These are phyloP conservation scores for Catharanthus roseus DNA, from an alignment of 257 asterid species.

Conservation along the genomic window DNA sequence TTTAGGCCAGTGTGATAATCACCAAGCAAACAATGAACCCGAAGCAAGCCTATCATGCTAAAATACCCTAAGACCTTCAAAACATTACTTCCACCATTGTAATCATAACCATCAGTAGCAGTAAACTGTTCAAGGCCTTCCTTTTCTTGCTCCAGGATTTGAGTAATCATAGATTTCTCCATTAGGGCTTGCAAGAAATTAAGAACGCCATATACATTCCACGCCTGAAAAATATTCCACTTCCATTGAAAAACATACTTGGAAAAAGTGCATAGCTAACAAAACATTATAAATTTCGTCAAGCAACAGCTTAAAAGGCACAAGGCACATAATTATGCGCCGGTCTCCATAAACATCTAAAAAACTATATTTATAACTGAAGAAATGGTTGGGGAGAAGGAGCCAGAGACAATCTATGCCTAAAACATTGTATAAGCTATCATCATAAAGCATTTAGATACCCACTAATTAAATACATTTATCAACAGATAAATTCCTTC, in stretches of 20 bases:
- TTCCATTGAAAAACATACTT: neutral
- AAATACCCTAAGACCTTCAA: conserved; percentile 93
- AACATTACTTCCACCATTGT: conserved; percentile 94
- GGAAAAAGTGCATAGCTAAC: neutral
- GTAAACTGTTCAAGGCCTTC: conserved; percentile 91
- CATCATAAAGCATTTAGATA: neutral
- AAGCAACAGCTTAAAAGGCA: neutral
- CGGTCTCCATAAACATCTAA: no score
- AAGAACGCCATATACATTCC: conserved; percentile 97
- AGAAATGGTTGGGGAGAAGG: no score
- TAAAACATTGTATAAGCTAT: neutral
- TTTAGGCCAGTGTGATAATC: conserved; percentile 95
- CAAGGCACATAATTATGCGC: neutral
- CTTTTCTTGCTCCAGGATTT: conserved; percentile 83
- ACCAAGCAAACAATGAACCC: conserved; percentile 98
- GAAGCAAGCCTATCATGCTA: conserved; percentile 94
- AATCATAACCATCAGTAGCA: conserved; percentile 91
- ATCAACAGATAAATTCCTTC: neutral
- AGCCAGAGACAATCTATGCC: no score
- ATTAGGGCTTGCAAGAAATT: conserved; percentile 89
- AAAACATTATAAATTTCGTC: neutral
- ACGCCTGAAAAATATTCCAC: conserved; percentile 45
- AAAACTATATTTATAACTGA: no score
- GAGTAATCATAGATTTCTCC: conserved; percentile 80
- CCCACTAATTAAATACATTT: neutral